Evolutionary conservation across 2,329 filamentous ascomycete species (phyloP), one percentile per base, ranked within the genome.

Genomic region (Clonostachys solani): DNA sequence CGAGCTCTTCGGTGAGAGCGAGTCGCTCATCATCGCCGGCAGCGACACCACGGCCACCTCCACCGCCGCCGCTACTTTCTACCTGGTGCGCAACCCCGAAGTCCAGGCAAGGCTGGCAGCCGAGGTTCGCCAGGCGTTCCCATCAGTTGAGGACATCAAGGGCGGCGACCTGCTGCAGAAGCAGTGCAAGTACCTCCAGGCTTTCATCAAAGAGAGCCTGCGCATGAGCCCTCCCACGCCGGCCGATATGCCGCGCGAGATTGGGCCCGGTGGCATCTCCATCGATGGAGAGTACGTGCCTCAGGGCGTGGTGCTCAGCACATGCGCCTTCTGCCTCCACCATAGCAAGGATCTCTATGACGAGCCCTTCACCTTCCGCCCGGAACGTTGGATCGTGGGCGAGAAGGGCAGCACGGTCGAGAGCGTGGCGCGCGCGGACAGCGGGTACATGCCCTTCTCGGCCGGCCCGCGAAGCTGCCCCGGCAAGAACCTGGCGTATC

Each of bases 361-460:
- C 1, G 67, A 74, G 29, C 77, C 84, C 0, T 83, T 77, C 55
- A 59, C 65, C 1, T 88, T 78, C 58, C 59, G 73, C 2, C 84
- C 84, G 0, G 83, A 87, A 68, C 77, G 84, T 18, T 88, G 84
- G 84, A 67, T 86, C 15, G 65, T 65, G 2, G 77, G 75, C 6
- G 69, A 67, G 42, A 57, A 53, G 61, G 74, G 62, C 59, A 72
- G 74, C 1, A 74, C 67, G 6, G 74, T 76, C 47, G 71, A 74
- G 2, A 77, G 80, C 45, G 67, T 80, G 2, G 68, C 73, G 5
- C 58, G 70, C 6, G 84, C 86, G 2, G 77, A 84, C 43, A 75
- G 73, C 34, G 87, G 87, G 1, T 92, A 87, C 65, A 89, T 84
- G 51, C 86, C 89, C 2, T 90, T 89, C 56, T 83, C 78, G 41